Base-by-base conservation (phyloP, 208 protist genomes). In the Naegleria fowleri region DNA sequence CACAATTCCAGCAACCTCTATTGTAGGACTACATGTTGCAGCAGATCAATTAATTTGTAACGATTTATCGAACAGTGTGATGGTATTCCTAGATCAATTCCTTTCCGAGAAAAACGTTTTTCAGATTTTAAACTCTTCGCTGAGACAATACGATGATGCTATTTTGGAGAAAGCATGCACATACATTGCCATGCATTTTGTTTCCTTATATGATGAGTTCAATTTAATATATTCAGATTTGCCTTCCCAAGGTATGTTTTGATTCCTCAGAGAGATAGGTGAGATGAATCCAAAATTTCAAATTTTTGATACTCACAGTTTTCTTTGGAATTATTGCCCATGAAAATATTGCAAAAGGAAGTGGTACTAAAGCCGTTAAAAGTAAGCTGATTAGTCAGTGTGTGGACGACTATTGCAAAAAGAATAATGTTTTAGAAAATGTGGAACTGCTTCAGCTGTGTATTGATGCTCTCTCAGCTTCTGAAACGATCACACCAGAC, bases 321-420 rank as follows among this genome's bases (percentile, higher is more conserved):
- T 79, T 79, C n/a, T 79, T 79, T 33, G 67, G 67, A 79, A 79
- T 79, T 36, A 79, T 79, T 79, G 67, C 67, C 36, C 67, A 79
- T 79, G 67, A 79, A 36, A 79, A 79, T 33, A 36, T 79, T 36
- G 16, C 25, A 7, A 79, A 79, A 33, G 67, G 67, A 33, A 25
- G 25, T 36, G 67, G 67, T 43, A 16, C 83, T 6, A 25, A 43
- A 43, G 36, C 15, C 13, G 29, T 1, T 1, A 86, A 22, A 29
- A 29, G 15, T 48, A 39, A 40, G 19, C 19, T 86, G 16, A 86
- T 86, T 48, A 86, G 36, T 79, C 25, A 79, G 9, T 36, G 16
- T 79, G 67, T 79, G 5, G 25, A 79, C 9, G 67, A 36, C 6
- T 79, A 36, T 36, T 36, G 29, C 36, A 79, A 79, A n/a, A 79